These are phyloP conservation scores for Colletotrichum sp. DNA, from an alignment of 2,329 filamentous ascomycete genomes.

Conservation along the genomic window DNA sequence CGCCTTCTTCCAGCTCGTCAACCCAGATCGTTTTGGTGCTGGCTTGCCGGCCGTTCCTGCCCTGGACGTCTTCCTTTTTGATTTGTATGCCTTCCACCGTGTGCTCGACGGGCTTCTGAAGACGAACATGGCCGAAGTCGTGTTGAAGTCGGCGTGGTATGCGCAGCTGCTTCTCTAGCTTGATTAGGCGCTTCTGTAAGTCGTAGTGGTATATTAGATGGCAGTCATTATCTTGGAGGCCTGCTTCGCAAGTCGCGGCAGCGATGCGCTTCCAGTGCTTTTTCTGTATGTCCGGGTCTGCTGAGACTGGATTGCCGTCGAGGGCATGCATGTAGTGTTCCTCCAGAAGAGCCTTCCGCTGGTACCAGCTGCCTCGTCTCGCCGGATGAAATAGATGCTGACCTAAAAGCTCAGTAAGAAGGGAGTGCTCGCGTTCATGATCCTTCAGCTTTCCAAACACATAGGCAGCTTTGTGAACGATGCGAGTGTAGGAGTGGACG, in stretches of 20 bases:
- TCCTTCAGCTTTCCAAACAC: conserved; percentile 84
- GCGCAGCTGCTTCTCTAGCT: conserved; percentile 84
- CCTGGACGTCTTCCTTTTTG: conserved; percentile 58
- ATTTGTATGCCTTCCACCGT: conserved; percentile 80
- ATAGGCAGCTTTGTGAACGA: conserved; percentile 85
- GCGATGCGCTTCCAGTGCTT: conserved; percentile 84
- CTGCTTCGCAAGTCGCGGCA: conserved; percentile 81
- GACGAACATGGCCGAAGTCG: conserved; percentile 85
- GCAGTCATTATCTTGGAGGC: conserved; percentile 85
- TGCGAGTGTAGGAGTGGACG: conserved; percentile 90
- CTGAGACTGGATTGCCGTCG: conserved; percentile 43
- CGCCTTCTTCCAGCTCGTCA: conserved; percentile 71
- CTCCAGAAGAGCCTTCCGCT: conserved; percentile 90
- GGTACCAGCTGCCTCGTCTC: conserved; percentile 90
- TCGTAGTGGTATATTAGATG: conserved; percentile 95
- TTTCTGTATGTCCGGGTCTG: conserved; percentile 62
- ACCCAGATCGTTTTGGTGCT: conserved; percentile 86
- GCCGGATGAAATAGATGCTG: conserved; percentile 87
- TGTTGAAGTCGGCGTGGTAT: conserved; percentile 88
- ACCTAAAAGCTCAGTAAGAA: conserved; percentile 76
- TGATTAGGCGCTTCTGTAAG: conserved; percentile 89
- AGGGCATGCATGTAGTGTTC: conserved; percentile 89
- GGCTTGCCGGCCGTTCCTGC: conserved; percentile 44
- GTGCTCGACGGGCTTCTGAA: conserved; percentile 78
- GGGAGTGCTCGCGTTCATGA: conserved; percentile 75